These are phyloP conservation scores for Mycogone perniciosa DNA, from an alignment of 2,329 filamentous ascomycete species.

Conservation along the genomic window DNA sequence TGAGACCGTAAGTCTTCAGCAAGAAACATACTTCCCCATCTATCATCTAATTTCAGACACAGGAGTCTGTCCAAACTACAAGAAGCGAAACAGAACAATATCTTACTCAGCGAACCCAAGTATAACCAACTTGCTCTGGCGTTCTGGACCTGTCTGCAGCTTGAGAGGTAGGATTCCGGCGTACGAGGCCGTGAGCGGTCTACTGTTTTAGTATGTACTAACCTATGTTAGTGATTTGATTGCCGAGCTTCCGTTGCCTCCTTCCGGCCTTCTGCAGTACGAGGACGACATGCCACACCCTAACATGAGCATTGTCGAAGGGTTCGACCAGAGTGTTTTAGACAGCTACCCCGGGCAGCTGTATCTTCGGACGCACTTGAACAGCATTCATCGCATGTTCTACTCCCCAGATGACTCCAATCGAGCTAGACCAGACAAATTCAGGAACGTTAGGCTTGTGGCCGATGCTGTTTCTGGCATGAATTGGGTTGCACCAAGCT, in stretches of 20 bases:
- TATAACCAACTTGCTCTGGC: constrained; percentile 64
- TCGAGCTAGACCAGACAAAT: constrained; percentile 28
- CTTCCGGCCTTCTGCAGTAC: constrained; percentile 54
- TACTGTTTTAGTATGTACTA: constrained; percentile 2
- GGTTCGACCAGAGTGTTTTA: constrained; percentile 42
- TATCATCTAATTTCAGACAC: constrained; percentile 5
- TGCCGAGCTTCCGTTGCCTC: constrained; percentile 67
- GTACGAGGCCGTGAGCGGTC: neutral
- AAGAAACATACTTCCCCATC: neutral
- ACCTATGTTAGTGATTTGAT: constrained; percentile 69
- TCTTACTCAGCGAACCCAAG: constrained; percentile 37
- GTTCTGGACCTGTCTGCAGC: constrained; percentile 89
- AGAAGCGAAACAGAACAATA: constrained; percentile 30
- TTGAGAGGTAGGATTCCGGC: constrained; percentile 62
- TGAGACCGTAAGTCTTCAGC: constrained; percentile 58
- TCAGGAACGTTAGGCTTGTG: constrained; percentile 41
- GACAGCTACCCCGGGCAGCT: constrained; percentile 58
- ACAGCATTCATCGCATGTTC: constrained; percentile 53
- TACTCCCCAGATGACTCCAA: constrained; percentile 40
- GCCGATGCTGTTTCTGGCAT: constrained; percentile 37
- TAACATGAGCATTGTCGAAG: constrained; percentile 41
- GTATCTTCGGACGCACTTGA: constrained; percentile 58
- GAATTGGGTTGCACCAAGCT: constrained; percentile 43
- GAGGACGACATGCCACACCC: constrained; percentile 63
- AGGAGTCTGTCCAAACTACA: constrained; percentile 46